phyloP scores from a whole-genome alignment of 192 early-diverging fungal species.

The Umbelopsis sp. region DNA sequence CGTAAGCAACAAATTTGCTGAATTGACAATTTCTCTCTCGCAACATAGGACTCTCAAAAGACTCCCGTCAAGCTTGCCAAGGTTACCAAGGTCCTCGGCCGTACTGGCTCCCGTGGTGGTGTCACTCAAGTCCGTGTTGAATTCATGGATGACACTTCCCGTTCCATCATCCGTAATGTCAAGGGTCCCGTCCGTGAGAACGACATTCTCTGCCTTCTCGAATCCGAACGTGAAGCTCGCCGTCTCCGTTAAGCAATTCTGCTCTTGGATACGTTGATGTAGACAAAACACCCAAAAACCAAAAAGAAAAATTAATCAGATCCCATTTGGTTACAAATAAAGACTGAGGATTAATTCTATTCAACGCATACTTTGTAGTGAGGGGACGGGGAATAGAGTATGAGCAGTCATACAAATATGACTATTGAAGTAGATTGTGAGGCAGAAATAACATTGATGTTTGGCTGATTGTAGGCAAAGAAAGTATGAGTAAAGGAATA shows the following conservation, averaged over 20 bases:
- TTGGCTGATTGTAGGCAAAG: background rate
- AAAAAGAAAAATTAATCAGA: constrained; percentile 11
- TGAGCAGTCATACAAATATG: too few relatives aligned
- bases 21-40: background rate
- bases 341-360: constrained; percentile 21
- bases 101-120: constrained; percentile 99
- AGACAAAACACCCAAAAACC: constrained; percentile 6
- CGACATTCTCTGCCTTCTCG: constrained; percentile 94
- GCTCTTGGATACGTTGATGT: constrained; percentile 6
- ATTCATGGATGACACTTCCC: constrained; percentile 93
- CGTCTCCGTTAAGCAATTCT: constrained; percentile 83
- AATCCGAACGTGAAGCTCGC: constrained; percentile 98
- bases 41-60: constrained; percentile 41
- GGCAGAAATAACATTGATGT: background rate
- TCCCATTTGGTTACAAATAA: constrained; percentile 24
- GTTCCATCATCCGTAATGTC: constrained; percentile 99
- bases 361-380: background rate
- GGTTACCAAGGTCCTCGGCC: constrained; percentile 96
- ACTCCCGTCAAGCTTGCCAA: constrained; percentile 85
- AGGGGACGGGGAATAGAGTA: background rate
- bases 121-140: constrained; percentile 99
- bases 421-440: background rate
- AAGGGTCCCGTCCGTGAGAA: constrained; percentile 98
- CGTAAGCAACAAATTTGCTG: background rate
- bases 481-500: background rate